Conservation (phyloP, 2,329 filamentous ascomycete genomes). For the Sporothrix inflata region DNA sequence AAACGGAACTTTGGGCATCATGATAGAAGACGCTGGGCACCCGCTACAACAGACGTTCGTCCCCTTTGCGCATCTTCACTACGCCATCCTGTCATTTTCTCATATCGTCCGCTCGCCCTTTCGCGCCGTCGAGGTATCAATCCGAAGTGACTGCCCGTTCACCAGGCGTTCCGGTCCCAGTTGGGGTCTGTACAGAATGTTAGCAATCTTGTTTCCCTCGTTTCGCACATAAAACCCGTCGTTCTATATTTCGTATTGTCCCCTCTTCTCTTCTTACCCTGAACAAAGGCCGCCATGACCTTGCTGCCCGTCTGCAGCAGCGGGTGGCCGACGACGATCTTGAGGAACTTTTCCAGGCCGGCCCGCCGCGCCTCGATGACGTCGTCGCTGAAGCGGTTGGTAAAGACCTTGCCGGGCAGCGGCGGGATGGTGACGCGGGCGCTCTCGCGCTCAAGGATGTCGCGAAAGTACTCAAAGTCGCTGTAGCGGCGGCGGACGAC, state of each 20-base stretch:
- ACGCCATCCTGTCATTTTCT: neutral
- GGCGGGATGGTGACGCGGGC: slow-evolving; percentile 95
- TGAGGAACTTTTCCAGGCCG: slow-evolving; percentile 91
- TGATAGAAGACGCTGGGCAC: neutral
- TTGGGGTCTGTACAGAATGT: slow-evolving; percentile 64
- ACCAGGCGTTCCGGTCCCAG: slow-evolving; percentile 93
- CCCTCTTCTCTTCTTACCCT: slow-evolving; percentile 61
- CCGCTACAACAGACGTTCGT: neutral
- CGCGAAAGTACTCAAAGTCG: slow-evolving; percentile 98
- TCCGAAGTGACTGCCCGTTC: slow-evolving; percentile 39
- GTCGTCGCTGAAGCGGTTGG: slow-evolving; percentile 96
- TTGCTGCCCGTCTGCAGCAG: slow-evolving; percentile 97
- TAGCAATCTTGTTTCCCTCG: neutral
- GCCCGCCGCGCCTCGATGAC: slow-evolving; percentile 94
- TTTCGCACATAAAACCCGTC: neutral
- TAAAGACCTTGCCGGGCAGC: slow-evolving; percentile 95
- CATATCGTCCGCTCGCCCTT: neutral
- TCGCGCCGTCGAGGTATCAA: neutral
- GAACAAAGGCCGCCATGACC: slow-evolving; percentile 93
- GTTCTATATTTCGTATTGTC: neutral
- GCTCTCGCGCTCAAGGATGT: slow-evolving; percentile 94
- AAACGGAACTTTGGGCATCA: neutral
- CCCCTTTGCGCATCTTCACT: neutral
- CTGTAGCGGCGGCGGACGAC: slow-evolving; percentile 92
- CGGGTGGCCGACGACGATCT: slow-evolving; percentile 96